Base-by-base conservation (phyloP, 177 flowering plant genomes). In the Telopea speciosissima region DNA sequence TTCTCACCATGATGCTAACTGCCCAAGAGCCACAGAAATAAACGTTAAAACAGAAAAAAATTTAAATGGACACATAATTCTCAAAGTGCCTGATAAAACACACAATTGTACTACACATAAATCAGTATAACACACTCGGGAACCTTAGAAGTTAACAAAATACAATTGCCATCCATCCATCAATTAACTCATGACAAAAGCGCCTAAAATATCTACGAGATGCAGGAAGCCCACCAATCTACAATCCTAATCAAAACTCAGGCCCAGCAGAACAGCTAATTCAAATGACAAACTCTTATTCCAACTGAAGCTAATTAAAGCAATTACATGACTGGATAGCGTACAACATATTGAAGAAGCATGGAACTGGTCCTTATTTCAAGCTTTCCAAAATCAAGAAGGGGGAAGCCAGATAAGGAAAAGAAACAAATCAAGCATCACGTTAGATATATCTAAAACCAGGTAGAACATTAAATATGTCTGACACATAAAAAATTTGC, bases 1-100 rank as follows among this genome's bases (percentile, higher is more conserved):
- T 91, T 78, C 89, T 79, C 70, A 74, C 87, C 97, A 93, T 93
- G 69, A 44, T 80, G 65, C 60, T 19, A 71, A 10, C 87, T 83
- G 72, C 66, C 67, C 44, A 31, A 17, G 5, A 54, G 54, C 16
- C 12, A 19, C 28, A 58, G 1, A 5, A 71, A 49, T 10, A 64
- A 64, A 5, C 14, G 24, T 6, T 4, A 56, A 3, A 2, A 44
- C 11, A 44, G 10, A 44, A 1, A 49, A 9, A 9, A 44, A 13
- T 44, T 9, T 49, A 49, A 12, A 49, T 12, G 54, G 13, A 12
- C 19, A 49, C 14, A 49, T 16, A 3, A 12, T 49, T 10, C 54
- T 49, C 19, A 16, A 49, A 49, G 9, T 5, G 7, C 8, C 3
- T 36, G 14, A 19, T 1, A 13, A 49, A 49, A 13, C 14, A 49